Percentiles rank a stretch among this genome's conserved stretches.
Evolutionary conservation across 768 basidiomycete species (phyloP).

Genomic region (Mycena chlorophos): DNA sequence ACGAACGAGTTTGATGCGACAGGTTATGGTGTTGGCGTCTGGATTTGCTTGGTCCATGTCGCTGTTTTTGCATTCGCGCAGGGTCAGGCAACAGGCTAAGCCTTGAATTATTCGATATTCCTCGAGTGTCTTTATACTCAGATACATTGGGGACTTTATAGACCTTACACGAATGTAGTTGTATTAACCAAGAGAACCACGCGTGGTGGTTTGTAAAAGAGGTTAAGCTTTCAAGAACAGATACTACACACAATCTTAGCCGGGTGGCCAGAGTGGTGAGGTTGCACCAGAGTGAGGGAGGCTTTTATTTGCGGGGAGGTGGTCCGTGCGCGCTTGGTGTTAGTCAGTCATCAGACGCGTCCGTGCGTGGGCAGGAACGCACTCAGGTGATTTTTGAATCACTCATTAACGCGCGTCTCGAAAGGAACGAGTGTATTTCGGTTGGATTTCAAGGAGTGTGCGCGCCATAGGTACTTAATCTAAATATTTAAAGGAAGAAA

Average conservation of each 20-base stretch:
- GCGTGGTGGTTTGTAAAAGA: slow-evolving; percentile 60
- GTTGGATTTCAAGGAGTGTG: too few species aligned
- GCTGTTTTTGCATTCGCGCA: not conserved
- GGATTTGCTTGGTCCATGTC: not conserved
- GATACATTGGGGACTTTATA: too few species aligned
- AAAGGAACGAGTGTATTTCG: not conserved
- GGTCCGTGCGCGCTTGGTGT: not conserved
- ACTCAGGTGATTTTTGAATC: not conserved
- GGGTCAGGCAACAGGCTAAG: not conserved
- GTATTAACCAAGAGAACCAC: slow-evolving; percentile 55
- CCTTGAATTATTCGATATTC: too few species aligned
- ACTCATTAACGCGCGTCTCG: not conserved
- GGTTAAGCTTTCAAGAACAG: slow-evolving; percentile 79
- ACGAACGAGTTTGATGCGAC: not conserved
- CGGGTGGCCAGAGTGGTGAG: slow-evolving; percentile 91
- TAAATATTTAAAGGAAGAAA: too few species aligned
- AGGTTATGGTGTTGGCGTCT: not conserved
- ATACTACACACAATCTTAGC: slow-evolving; percentile 98
- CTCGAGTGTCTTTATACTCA: too few species aligned
- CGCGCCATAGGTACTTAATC: too few species aligned
- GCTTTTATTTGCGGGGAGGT: not conserved
- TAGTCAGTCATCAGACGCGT: not conserved
- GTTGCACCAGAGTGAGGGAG: slow-evolving; percentile 20
- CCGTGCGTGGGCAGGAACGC: not conserved
- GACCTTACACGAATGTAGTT: too few species aligned